Evolutionary conservation across 1,284 basidiomycete genomes (phyloP), one percentile per base, ranked within the genome.

Genomic region (Naganishia liquefaciens): DNA sequence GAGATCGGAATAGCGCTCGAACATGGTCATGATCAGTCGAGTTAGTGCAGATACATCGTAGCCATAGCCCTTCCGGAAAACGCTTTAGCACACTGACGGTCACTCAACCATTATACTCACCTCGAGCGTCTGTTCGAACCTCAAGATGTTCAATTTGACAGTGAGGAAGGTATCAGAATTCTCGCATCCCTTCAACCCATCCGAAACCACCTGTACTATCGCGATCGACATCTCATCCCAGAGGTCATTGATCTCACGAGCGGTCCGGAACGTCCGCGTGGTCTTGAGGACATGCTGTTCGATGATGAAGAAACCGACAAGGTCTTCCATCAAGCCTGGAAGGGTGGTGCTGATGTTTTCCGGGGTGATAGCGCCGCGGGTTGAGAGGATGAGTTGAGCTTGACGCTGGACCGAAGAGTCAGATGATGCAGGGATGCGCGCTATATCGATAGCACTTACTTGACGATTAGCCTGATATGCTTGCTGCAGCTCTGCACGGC

Each of bases 261-360:
- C 87, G 17, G 90, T 90, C 15, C 96, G 86, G 80, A 99, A 99
- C 23, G 79, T 76, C 3, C 80, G 79, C 6, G 93, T 92, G 0
- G 92, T 93, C 70, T 88, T 86, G 5, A 98, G 84, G 0, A 99
- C 94, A 74, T 97, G 89, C 5, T 86, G 88, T 78, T 99, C 96
- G 69, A 99, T 89, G 66, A 99, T 92, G 81, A 99, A 99, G 80
- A 97, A 99, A 0, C 96, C 96, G n/a, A 94, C 90, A 68, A 98
- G 91, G 78, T 98, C 91, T 77, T 97, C 88, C 44, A 91, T 88
- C 21, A 96, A 81, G 27, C 84, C 67, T 0, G 79, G 77, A 6
- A 83, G 76, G 3, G 76, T 77, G 5, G 62, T 88, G 79, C 23
- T 85, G 84, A 70, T 69, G 50, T 77, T 74, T 40, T 75, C 71